Conservation (phyloP, 73 alveolate genomes). For the Tetrahymena malaccensis region DNA sequence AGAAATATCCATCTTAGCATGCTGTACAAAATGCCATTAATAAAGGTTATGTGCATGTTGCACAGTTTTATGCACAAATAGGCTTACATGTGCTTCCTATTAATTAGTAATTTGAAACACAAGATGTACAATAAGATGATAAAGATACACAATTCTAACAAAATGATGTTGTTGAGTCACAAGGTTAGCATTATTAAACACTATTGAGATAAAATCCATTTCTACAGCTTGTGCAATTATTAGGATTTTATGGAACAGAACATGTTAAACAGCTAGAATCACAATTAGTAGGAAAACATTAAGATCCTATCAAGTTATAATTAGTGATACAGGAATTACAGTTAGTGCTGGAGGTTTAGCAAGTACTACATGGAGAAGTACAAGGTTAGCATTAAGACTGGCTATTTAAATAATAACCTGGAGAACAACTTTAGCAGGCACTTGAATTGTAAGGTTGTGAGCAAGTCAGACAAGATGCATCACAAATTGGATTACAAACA, state of each 20-base stretch:
- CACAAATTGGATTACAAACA: neutral
- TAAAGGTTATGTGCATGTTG: neutral
- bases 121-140: neutral
- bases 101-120: neutral
- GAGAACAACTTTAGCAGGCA: neutral
- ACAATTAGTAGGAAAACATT: neutral
- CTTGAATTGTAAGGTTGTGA: neutral
- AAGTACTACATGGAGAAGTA: neutral
- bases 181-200: neutral
- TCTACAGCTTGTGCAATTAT: neutral
- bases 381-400: neutral
- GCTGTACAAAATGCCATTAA: neutral
- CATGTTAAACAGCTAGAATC: neutral
- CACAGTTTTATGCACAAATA: neutral
- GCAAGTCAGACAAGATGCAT: neutral
- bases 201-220: neutral
- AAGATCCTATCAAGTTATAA: neutral
- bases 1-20: neutral
- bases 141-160: neutral
- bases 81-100: neutral
- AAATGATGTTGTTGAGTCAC: neutral
- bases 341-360: neutral
- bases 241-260: neutral
- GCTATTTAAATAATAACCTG: neutral
- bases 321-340: neutral